Evolutionary conservation across 805 yeast genomes (phyloP).

Genomic region (baker's yeast (Saccharomyces cerevisiae)): DNA sequence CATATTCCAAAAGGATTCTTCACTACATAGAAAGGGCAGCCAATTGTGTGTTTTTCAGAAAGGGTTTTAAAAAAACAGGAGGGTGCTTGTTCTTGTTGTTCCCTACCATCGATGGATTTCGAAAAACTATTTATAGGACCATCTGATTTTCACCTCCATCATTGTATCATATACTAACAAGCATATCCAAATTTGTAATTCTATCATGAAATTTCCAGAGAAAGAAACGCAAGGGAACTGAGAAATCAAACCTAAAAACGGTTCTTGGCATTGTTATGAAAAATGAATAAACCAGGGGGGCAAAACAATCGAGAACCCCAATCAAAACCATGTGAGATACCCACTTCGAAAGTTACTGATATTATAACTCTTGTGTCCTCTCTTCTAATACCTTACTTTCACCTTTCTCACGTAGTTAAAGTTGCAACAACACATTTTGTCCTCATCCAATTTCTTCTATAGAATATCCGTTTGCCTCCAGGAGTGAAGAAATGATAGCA

Average conservation of each 20-base stretch:
- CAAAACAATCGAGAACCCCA: not conserved
- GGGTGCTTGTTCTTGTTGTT: not conserved
- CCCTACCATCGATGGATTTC: not conserved
- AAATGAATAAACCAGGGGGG: not conserved
- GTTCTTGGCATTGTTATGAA: not conserved
- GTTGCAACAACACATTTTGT: not conserved
- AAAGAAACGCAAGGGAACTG: not conserved
- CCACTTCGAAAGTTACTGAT: not conserved
- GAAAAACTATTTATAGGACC: not conserved
- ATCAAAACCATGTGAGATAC: not conserved
- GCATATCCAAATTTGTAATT: not conserved
- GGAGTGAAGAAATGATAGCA: not conserved
- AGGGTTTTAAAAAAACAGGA: not conserved
- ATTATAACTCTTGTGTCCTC: not conserved
- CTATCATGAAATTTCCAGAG: no score
- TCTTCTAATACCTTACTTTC: not conserved
- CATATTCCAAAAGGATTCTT: not conserved
- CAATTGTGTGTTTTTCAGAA: not conserved
- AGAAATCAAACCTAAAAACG: not conserved
- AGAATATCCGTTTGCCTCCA: not conserved
- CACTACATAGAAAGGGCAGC: not conserved
- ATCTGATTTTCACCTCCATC: not conserved
- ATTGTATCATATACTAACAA: not conserved
- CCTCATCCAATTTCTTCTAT: not conserved
- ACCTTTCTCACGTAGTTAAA: not conserved